A percentile compares a stretch with the other conserved stretches of the same genome.
Evolutionary conservation across 1,284 basidiomycete species (phyloP).

Genomic region (Melampsora larici-populina): DNA sequence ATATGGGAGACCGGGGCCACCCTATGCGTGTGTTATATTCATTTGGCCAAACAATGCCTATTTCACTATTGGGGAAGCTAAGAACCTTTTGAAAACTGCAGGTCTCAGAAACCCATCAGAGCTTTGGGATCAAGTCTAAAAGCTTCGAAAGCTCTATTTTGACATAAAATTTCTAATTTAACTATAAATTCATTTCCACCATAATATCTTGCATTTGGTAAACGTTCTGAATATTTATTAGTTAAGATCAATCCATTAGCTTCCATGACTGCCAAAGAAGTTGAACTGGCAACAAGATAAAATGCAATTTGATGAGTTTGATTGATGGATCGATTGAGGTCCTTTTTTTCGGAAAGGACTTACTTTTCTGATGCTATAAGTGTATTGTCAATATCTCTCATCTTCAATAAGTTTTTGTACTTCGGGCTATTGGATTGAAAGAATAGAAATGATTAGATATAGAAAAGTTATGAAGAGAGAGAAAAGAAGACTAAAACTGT

Average conservation of each 20-base stretch:
- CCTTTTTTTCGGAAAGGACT: no score
- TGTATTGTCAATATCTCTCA: conserved; percentile 67
- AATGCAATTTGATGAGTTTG: background rate
- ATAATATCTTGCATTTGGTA: conserved; percentile 86
- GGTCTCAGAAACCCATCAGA: no score
- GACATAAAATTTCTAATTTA: conserved; percentile 89
- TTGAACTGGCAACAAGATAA: conserved; percentile 69
- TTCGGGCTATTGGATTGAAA: conserved; percentile 19
- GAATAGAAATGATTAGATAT: no score
- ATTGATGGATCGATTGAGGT: conserved; percentile 44
- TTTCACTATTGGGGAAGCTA: no score
- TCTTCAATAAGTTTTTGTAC: conserved; percentile 35
- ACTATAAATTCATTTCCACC: conserved; percentile 95
- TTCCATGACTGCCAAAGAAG: conserved; percentile 89
- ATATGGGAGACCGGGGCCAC: no score
- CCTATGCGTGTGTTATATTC: no score
- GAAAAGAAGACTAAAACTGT: no score
- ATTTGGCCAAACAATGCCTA: no score
- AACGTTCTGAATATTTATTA: conserved; percentile 56
- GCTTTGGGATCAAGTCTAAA: conserved; percentile 86
- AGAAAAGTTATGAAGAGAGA: no score
- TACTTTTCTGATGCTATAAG: conserved; percentile 83
- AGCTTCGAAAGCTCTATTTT: conserved; percentile 89
- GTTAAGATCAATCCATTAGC: conserved; percentile 93
- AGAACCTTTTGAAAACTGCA: no score